Conservation (phyloP, 106 monocot genomes). For the Triglochin maritima region DNA sequence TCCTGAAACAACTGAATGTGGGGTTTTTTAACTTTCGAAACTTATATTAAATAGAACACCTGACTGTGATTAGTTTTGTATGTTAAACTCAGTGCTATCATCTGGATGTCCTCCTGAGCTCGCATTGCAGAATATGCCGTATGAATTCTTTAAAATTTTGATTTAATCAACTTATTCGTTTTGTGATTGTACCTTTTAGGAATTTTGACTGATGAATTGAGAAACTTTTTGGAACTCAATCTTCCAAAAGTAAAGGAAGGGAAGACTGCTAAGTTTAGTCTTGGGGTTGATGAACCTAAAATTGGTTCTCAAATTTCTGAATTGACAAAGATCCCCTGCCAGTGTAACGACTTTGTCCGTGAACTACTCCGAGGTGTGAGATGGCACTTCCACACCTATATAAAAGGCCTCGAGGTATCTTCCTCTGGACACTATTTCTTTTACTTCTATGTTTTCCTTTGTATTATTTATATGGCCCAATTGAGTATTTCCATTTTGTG, state of each 20-base stretch:
- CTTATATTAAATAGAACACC: too few relatives aligned
- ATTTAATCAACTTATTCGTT: background rate
- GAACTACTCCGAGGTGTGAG: constrained; percentile 84
- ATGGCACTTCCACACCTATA: constrained; percentile 69
- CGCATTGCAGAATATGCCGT: background rate
- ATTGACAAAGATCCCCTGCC: constrained; percentile 72
- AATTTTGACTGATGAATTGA: constrained; percentile 75
- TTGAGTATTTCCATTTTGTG: background rate
- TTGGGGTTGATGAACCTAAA: constrained; percentile 83
- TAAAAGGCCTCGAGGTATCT: constrained; percentile 72
- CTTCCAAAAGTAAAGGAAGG: constrained; percentile 64
- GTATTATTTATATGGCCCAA: background rate
- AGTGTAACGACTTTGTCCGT: constrained; percentile 67
- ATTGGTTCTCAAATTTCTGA: constrained; percentile 78
- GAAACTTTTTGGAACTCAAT: constrained; percentile 69
- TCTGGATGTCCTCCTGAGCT: background rate
- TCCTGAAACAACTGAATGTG: too few relatives aligned
- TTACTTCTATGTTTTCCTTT: background rate
- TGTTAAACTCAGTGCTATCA: background rate
- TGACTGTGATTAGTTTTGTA: background rate
- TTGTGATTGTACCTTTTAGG: constrained; percentile 19
- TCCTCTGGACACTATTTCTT: background rate
- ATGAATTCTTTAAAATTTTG: background rate
- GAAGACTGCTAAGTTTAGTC: constrained; percentile 69
- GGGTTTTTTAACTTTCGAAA: too few relatives aligned